Evolutionary conservation across 2,329 filamentous ascomycete species (phyloP).

Genomic region (Coniochaeta ligniaria): DNA sequence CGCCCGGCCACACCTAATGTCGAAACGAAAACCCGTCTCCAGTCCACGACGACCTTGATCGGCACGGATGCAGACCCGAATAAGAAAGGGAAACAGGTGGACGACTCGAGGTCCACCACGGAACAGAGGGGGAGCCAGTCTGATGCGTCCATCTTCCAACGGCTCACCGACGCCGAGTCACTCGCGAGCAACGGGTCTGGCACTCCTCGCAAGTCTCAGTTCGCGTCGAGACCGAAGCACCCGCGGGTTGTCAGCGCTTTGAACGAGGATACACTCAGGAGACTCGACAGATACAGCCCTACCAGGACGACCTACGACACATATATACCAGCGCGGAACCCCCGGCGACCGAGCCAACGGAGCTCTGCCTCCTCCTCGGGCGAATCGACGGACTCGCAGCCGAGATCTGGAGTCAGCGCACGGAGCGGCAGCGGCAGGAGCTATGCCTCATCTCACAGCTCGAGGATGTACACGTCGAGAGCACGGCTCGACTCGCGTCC

Average conservation of each 20-base stretch:
- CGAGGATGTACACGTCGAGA: conserved; percentile 2
- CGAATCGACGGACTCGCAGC: conserved; percentile 13
- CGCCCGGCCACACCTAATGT: conserved; percentile 33
- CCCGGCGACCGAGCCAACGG: conserved; percentile 10
- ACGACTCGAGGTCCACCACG: background rate
- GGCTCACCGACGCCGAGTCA: conserved; percentile 7
- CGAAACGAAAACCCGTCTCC: conserved; percentile 10
- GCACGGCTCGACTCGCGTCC: conserved; percentile 2
- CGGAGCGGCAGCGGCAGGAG: conserved; percentile 12
- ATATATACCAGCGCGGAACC: conserved; percentile 11
- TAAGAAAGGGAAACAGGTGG: conserved; percentile 7
- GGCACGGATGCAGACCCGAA: conserved; percentile 7
- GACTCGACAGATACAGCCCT: conserved; percentile 15
- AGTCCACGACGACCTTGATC: conserved; percentile 9
- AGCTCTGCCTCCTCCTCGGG: conserved; percentile 15
- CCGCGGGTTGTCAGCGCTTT: conserved; percentile 3
- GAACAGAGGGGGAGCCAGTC: conserved; percentile 5
- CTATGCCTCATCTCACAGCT: conserved; percentile 14
- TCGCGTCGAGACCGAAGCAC: conserved; percentile 6
- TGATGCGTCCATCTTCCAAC: conserved; percentile 6
- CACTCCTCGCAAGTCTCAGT: conserved; percentile 9
- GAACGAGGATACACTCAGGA: conserved; percentile 19
- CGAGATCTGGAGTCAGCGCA: conserved; percentile 5
- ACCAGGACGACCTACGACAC: conserved; percentile 8
- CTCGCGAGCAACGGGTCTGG: conserved; percentile 3